phyloP scores from a whole-genome alignment of 129 eudicot species.

The Pseudognaphalium luteoalbum region DNA sequence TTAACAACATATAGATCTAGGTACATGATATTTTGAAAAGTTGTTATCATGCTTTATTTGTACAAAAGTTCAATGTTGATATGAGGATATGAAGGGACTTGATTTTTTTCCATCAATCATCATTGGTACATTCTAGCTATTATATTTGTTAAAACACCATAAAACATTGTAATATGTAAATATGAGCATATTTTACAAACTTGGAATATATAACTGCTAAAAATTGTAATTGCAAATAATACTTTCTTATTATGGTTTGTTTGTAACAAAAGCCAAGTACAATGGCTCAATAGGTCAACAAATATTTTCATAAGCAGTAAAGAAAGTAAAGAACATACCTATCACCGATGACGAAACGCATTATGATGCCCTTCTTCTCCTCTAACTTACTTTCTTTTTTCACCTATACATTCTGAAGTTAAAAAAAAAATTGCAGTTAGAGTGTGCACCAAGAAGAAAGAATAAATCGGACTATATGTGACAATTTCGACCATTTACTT shows the following conservation, averaged over 20 bases:
- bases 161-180: too few relatives aligned
- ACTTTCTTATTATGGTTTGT: not conserved
- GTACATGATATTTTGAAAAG: constrained; percentile 36
- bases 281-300: not conserved
- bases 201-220: too few relatives aligned
- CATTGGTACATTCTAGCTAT: constrained; percentile 1
- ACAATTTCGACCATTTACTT: too few relatives aligned
- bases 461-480: not conserved
- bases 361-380: constrained; percentile 78
- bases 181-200: too few relatives aligned
- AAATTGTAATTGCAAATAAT: not conserved
- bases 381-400: constrained; percentile 66
- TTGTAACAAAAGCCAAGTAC: constrained; percentile 10
- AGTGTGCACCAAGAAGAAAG: not conserved
- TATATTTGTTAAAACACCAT: not conserved
- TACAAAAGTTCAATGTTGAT: constrained; percentile 10
- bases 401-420: constrained; percentile 45
- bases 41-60: constrained; percentile 22
- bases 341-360: constrained; percentile 89
- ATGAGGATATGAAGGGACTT: constrained; percentile 14
- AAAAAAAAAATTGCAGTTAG: not conserved
- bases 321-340: constrained; percentile 42
- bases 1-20: constrained; percentile 21
- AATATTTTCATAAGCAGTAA: too few relatives aligned
- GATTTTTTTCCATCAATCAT: constrained; percentile 1